These are phyloP conservation scores for Microsporum audouinii DNA, from an alignment of 2,329 filamentous ascomycete species.

Conservation along the genomic window DNA sequence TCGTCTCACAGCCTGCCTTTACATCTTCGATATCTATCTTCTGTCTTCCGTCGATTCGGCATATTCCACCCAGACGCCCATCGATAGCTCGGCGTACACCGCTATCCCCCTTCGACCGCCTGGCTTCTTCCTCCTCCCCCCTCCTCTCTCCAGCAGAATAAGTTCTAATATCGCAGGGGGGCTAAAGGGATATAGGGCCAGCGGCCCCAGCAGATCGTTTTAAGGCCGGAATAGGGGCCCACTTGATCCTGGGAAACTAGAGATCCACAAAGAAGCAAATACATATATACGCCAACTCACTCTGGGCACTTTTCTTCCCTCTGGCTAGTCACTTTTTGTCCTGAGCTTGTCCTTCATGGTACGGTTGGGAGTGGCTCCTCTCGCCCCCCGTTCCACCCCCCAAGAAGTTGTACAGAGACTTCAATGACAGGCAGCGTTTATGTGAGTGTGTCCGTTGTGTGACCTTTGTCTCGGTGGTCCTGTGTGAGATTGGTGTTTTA, in stretches of 20 bases:
- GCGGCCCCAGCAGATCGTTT: constrained; percentile 1
- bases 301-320: background rate
- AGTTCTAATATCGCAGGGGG: background rate
- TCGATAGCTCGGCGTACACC: too few relatives aligned
- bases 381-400: background rate
- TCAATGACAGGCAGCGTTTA: constrained; percentile 3
- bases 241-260: background rate
- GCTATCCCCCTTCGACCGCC: too few relatives aligned
- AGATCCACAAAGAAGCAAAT: constrained; percentile 4
- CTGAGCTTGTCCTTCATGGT: too few relatives aligned
- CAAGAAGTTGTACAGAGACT: background rate
- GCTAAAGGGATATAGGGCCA: background rate
- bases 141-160: background rate
- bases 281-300: background rate
- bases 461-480: background rate
- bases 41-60: too few relatives aligned
- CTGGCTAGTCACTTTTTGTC: background rate
- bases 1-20: background rate
- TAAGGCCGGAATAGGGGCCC: background rate
- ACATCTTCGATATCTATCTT: too few relatives aligned
- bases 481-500: background rate
- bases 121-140: background rate
- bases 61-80: too few relatives aligned
- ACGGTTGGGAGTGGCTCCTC: background rate
- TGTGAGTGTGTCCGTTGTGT: constrained; percentile 1